phyloP scores from a whole-genome alignment of 2,329 filamentous ascomycete genomes.

The Clonostachys chloroleuca region DNA sequence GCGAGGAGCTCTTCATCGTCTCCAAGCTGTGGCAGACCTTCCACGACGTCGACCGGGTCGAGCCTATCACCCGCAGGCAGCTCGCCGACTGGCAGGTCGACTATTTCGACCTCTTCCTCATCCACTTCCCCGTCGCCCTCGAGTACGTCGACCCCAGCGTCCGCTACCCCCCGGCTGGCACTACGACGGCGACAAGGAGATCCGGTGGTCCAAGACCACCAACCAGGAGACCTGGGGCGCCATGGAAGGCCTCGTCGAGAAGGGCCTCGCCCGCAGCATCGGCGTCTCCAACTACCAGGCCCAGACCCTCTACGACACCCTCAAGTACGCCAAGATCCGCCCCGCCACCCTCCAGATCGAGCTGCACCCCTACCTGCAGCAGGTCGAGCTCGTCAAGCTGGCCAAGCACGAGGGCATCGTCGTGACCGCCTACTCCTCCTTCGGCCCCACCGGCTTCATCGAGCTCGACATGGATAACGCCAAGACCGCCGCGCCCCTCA shows the following conservation, averaged over 20 bases:
- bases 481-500: constrained; percentile 60
- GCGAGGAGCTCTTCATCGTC: constrained; percentile 85
- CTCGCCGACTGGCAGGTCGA: constrained; percentile 79
- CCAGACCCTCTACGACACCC: constrained; percentile 72
- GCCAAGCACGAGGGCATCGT: constrained; percentile 66
- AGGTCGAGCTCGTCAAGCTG: constrained; percentile 65
- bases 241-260: constrained; percentile 70
- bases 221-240: constrained; percentile 81
- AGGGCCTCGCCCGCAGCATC: constrained; percentile 67
- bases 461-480: constrained; percentile 65
- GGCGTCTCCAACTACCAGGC: constrained; percentile 82
- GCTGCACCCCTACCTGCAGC: constrained; percentile 85
- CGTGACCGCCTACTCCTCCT: constrained; percentile 81
- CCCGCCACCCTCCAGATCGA: constrained; percentile 83
- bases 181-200: constrained; percentile 56
- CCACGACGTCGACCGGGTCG: constrained; percentile 75
- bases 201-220: constrained; percentile 62
- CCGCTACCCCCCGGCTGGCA: constrained; percentile 80
- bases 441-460: constrained; percentile 74
- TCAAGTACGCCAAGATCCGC: constrained; percentile 70
- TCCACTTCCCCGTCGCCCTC: constrained; percentile 85
- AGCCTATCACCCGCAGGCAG: constrained; percentile 71
- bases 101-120: constrained; percentile 86
- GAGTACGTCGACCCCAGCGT: constrained; percentile 78
- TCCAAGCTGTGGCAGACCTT: constrained; percentile 93